Percentiles rank a stretch among this genome's conserved stretches.
Evolutionary conservation across 768 basidiomycete species (phyloP).

Genomic region (Ramaria sp.): DNA sequence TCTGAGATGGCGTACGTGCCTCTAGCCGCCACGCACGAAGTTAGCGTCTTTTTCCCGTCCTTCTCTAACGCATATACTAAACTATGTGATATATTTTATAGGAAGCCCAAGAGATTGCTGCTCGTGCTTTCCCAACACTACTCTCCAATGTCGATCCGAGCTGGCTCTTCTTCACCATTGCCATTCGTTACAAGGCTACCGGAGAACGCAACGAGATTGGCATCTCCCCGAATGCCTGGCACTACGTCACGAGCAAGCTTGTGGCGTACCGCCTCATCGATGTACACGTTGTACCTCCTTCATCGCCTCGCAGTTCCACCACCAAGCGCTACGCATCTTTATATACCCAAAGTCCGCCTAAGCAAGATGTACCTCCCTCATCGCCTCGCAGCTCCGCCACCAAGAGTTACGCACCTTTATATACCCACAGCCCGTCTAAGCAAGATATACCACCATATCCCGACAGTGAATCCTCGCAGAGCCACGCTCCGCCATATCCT

Average conservation of each 20-base stretch:
- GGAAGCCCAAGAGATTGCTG: constrained; percentile 5
- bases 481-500: neutral
- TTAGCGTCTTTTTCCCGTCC: neutral
- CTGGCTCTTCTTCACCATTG: constrained; percentile 8
- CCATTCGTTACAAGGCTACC: constrained; percentile 1
- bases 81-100: neutral
- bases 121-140: neutral
- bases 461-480: neutral
- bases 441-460: neutral
- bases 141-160: constrained; percentile 1
- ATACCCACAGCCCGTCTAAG: neutral
- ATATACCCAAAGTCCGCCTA: neutral
- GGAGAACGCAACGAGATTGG: constrained; percentile 3
- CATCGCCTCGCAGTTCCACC: neutral
- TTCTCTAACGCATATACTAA: neutral
- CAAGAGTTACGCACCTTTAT: neutral
- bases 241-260: constrained; percentile 4
- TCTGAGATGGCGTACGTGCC: neutral
- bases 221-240: constrained; percentile 1
- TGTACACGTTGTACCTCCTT: neutral
- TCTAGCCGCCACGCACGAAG: constrained; percentile 4
- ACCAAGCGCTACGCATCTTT: neutral
- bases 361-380: neutral
- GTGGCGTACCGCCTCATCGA: constrained; percentile 2
- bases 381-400: neutral